Base-by-base conservation (phyloP, 129 eudicot genomes). In the Sambucus nigra region DNA sequence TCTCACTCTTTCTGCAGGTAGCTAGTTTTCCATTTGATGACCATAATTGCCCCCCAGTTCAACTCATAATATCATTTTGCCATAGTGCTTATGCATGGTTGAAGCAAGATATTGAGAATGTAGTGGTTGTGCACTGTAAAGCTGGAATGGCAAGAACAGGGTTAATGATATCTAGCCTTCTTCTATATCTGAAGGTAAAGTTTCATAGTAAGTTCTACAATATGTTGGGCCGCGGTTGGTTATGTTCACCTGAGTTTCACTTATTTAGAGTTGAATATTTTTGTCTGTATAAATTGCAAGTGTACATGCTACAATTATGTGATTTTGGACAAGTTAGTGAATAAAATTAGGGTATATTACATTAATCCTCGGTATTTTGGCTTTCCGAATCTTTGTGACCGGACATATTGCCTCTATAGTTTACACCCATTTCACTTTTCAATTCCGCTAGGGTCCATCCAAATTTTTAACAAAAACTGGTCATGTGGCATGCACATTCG, bases 111-210 rank as follows among this genome's bases (percentile, higher is more conserved):
- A 88, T 88, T 66, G 94, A 88, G 41, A 84, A 88, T 78, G 92
- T 88, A 56, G 94, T 88, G 61, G 97, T 84, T 47, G 97, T 88
- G 64, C 97, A 88, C 55, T 88, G 97, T 71, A 88, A 88, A 63
- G 97, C 97, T 25, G 97, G 97, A 65, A 88, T 88, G 97, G 97
- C 94, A 57, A 81, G 97, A 72, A 88, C 97, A 4, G 97, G 97
- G 10, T 70, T 88, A 65, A 88, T 88, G 97, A 88, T 88, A 27
- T 88, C 97, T 33, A 88, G 97, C 68, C 94, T 88, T 65, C 92
- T 88, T 60, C 65, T 88, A 55, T 83, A 84, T 64, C 69, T 88
- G 55, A 88, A 88, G 91, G 97, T 88, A 50, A 59, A 56, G 31
- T 38, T 31, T 27, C 25, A 20, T 35, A 31, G 33, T 22, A 11